Evolutionary conservation across 176 grass and related monocot genomes (phyloP), one percentile per base, ranked within the genome.

Genomic region (Juncus inflexus): DNA sequence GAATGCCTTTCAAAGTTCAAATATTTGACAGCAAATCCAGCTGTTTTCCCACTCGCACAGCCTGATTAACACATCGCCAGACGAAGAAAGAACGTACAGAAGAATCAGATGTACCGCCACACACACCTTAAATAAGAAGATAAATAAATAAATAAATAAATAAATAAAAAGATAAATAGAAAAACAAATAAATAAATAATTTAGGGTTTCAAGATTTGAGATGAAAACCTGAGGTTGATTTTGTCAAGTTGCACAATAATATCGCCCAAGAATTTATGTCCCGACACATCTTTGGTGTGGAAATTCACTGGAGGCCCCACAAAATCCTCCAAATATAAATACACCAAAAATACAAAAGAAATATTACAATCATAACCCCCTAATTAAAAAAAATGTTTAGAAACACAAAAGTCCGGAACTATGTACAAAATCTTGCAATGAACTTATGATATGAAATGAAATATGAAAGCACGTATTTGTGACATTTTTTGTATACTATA

Each of bases 231-330:
- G 94, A 84, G 94, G 94, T 99, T 99, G 73, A 99, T 81, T 74
- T 82, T 99, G 75, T 99, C 94, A 39, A 99, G 89, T 77, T 89
- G 88, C 62, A 99, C 69, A 74, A 99, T 88, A 35, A 89, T 28
- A 60, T 99, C 94, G 71, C 94, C 94, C 83, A 92, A 82, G 63
- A 92, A 92, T 59, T 86, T 84, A 83, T 99, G 89, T 8, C 94
- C 94, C 50, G 88, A 99, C 12, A 88, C 94, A 74, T 99, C 94
- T 82, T 99, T 92, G 19, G 94, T 83, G 58, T 99, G 94, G 65
- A 99, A 92, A 66, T 91, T 99, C 75, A 92, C 94, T 63, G 77
- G 60, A 53, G 94, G 92, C 16, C n/a, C n/a, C 83, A 56, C 88
- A 92, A 59, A 99, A 99, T 72, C 94, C 88, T 50, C 94, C 88